A percentile compares a stretch with the other conserved stretches of the same genome.
Conservation (phyloP, 106 monocot genomes). For the Phalaenopsis aphrodite region DNA sequence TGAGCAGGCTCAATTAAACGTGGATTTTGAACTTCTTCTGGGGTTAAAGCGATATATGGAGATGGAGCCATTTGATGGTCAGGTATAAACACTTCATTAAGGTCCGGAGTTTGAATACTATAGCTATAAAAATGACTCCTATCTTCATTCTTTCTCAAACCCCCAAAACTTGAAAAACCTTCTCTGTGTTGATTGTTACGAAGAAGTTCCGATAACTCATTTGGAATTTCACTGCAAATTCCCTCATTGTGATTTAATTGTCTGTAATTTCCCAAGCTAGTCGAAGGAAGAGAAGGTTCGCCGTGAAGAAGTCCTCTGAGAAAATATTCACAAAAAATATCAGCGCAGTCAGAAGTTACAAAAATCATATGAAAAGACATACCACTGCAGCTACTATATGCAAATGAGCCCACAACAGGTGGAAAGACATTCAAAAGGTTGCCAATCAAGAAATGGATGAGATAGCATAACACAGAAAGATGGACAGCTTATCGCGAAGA, state of each 20-base stretch:
- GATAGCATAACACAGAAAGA: not conserved
- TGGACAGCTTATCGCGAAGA: not conserved
- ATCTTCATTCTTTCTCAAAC: slow-evolving; percentile 18
- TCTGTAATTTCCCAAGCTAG: slow-evolving; percentile 36
- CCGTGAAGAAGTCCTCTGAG: slow-evolving; percentile 33
- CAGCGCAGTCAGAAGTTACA: not conserved
- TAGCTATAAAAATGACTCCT: slow-evolving; percentile 28
- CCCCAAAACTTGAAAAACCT: slow-evolving; percentile 5
- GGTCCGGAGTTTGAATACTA: slow-evolving; percentile 61
- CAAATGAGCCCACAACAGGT: too few species aligned
- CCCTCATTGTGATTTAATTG: slow-evolving; percentile 22
- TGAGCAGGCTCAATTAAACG: slow-evolving; percentile 24
- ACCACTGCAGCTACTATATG: too few species aligned
- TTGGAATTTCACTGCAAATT: slow-evolving; percentile 16
- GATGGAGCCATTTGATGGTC: slow-evolving; percentile 26
- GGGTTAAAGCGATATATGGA: not conserved
- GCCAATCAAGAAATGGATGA: not conserved
- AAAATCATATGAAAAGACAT: not conserved
- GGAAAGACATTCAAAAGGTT: not conserved
- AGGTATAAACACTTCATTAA: slow-evolving; percentile 53
- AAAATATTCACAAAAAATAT: slow-evolving; percentile 4
- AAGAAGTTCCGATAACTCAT: slow-evolving; percentile 23
- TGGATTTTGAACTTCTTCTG: slow-evolving; percentile 6
- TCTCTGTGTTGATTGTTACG: slow-evolving; percentile 4
- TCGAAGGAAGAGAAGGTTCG: slow-evolving; percentile 26